phyloP scores from a whole-genome alignment of 2,329 filamentous ascomycete genomes.

The Colletotrichum simmondsii region DNA sequence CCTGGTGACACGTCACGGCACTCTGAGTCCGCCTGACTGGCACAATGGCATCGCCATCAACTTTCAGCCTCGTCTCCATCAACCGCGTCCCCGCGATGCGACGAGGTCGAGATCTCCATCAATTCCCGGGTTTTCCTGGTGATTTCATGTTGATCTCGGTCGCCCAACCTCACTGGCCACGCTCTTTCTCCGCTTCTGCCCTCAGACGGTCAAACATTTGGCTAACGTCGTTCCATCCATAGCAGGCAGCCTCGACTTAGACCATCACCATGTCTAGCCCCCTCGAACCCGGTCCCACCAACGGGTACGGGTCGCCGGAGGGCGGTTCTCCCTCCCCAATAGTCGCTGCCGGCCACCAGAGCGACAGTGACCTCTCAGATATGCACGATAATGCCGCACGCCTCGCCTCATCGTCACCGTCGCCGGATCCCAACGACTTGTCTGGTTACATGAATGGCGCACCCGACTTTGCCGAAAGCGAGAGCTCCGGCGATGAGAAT shows the following conservation, averaged over 20 bases:
- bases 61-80: slow-evolving; percentile 62
- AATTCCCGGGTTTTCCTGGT: slow-evolving; percentile 55
- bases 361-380: slow-evolving; percentile 83
- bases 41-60: slow-evolving; percentile 57
- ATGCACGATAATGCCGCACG: slow-evolving; percentile 68
- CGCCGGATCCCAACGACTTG: slow-evolving; percentile 54
- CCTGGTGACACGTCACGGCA: slow-evolving; percentile 37
- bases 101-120: slow-evolving; percentile 51
- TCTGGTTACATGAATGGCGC: slow-evolving; percentile 53
- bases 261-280: slow-evolving; percentile 73
- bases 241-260: slow-evolving; percentile 68
- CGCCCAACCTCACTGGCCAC: slow-evolving; percentile 56
- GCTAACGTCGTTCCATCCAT: slow-evolving; percentile 49
- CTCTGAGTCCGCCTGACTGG: slow-evolving; percentile 39
- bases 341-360: slow-evolving; percentile 59
- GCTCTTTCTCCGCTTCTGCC: slow-evolving; percentile 39
- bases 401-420: slow-evolving; percentile 55
- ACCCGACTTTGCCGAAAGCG: slow-evolving; percentile 54
- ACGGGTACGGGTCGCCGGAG: slow-evolving; percentile 72
- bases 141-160: slow-evolving; percentile 39
- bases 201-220: slow-evolving; percentile 35
- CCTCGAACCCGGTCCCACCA: slow-evolving; percentile 70
- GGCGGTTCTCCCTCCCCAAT: slow-evolving; percentile 55
- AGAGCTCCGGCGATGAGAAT: slow-evolving; percentile 60
- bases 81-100: slow-evolving; percentile 54